These are phyloP conservation scores for Citeromyces matritensis DNA, from an alignment of 805 yeast genomes.

Conservation along the genomic window DNA sequence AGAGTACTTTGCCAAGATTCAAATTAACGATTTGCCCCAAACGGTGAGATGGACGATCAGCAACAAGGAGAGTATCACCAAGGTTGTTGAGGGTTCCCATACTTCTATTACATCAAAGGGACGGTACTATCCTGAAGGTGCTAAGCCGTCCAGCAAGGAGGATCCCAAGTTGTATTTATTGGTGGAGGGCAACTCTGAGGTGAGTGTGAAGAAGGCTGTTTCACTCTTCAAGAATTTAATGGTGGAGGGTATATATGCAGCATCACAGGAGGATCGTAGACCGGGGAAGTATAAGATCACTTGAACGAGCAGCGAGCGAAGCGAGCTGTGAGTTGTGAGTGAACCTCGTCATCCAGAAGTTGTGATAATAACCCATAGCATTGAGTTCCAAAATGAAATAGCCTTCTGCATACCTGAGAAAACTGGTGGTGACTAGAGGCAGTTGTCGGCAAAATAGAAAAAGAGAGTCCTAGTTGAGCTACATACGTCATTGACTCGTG, in stretches of 20 bases:
- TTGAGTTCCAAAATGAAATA: neutral
- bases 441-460: too few species aligned
- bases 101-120: conserved; percentile 79
- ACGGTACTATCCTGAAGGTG: conserved; percentile 49
- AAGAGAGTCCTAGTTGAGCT: too few species aligned
- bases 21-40: conserved; percentile 78
- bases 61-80: conserved; percentile 44
- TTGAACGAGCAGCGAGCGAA: too few species aligned
- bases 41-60: conserved; percentile 67
- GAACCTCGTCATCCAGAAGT: neutral
- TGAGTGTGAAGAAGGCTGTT: conserved; percentile 44
- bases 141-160: conserved; percentile 33
- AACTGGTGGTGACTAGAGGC: too few species aligned
- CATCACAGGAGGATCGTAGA: conserved; percentile 1
- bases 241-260: conserved; percentile 26
- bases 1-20: conserved; percentile 49
- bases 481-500: too few species aligned
- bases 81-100: conserved; percentile 55
- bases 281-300: conserved; percentile 3
- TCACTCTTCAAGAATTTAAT: conserved; percentile 36
- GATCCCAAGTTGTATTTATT: conserved; percentile 67
- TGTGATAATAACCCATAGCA: neutral
- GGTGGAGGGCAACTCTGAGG: conserved; percentile 59
- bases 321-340: too few species aligned
- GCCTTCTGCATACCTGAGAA: neutral